Percentiles rank a stretch among this genome's conserved stretches.
These are phyloP conservation scores for Alternaria brassicicola DNA, from an alignment of 2,329 filamentous ascomycete species.

Conservation along the genomic window DNA sequence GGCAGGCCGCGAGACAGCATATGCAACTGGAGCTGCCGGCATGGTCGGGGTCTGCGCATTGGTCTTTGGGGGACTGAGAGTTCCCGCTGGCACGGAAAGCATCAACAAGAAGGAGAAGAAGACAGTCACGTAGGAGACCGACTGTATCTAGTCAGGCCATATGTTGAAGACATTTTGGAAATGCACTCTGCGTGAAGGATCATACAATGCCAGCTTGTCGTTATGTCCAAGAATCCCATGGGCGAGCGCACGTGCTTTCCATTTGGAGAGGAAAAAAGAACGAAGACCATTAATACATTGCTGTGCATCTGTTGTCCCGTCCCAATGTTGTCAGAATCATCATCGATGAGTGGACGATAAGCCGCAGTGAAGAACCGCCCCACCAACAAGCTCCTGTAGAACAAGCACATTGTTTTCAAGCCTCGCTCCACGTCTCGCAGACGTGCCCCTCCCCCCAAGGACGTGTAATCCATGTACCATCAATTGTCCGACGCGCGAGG, in stretches of 20 bases:
- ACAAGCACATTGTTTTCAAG: not conserved
- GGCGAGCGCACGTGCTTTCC: not conserved
- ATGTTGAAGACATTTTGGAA: not conserved
- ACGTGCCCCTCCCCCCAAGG: not conserved
- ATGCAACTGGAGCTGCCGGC: slow-evolving; percentile 77
- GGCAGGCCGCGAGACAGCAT: slow-evolving; percentile 87
- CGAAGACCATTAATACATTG: not conserved
- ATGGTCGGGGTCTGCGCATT: slow-evolving; percentile 76
- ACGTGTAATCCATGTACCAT: not conserved
- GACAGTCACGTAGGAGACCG: slow-evolving; percentile 1
- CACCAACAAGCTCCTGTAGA: not conserved
- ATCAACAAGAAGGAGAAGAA: slow-evolving; percentile 34
- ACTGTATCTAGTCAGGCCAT: not conserved
- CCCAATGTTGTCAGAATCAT: not conserved
- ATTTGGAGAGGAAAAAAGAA: not conserved
- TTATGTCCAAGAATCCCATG: not conserved
- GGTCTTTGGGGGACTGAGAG: slow-evolving; percentile 74
- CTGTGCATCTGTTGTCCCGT: not conserved
- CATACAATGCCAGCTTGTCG: not conserved
- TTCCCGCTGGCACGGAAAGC: slow-evolving; percentile 57
- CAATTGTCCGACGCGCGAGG: not conserved
- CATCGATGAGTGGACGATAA: not conserved
- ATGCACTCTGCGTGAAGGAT: not conserved
- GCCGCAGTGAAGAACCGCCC: not conserved
- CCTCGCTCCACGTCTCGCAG: not conserved